phyloP scores from a whole-genome alignment of 352 stramenopile species.

The Globisporangium emineosum region DNA sequence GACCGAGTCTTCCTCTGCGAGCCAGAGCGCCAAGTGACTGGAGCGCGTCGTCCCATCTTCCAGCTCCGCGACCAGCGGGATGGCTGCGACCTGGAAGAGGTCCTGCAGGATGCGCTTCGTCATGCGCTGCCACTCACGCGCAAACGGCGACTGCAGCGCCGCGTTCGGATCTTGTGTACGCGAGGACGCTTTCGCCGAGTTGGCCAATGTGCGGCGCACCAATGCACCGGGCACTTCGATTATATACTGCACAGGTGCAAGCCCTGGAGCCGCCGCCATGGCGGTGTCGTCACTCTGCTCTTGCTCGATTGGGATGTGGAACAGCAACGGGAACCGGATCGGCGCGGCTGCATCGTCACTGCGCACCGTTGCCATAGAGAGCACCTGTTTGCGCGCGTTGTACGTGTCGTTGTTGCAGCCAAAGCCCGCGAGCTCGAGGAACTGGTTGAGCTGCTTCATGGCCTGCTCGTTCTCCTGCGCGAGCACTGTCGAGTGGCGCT shows the following conservation, averaged over 20 bases:
- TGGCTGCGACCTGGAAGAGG: slow-evolving; percentile 54
- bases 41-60: slow-evolving; percentile 23
- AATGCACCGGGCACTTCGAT: slow-evolving; percentile 50
- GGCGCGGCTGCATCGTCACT: slow-evolving; percentile 21
- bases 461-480: slow-evolving; percentile 63
- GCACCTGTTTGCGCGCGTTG: slow-evolving; percentile 47
- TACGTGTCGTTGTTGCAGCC: slow-evolving; percentile 74
- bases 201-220: slow-evolving; percentile 52
- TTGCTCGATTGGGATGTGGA: slow-evolving; percentile 38
- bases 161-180: slow-evolving; percentile 25
- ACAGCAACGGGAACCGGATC: slow-evolving; percentile 51
- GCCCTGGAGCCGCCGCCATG: neutral
- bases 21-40: slow-evolving; percentile 46
- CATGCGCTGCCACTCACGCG: slow-evolving; percentile 61
- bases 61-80: slow-evolving; percentile 29
- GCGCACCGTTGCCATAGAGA: slow-evolving; percentile 27
- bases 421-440: slow-evolving; percentile 55
- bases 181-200: slow-evolving; percentile 20
- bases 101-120: slow-evolving; percentile 60
- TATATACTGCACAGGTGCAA: slow-evolving; percentile 30
- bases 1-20: slow-evolving; percentile 39
- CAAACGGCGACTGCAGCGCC: slow-evolving; percentile 46
- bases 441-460: slow-evolving; percentile 80
- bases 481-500: slow-evolving; percentile 37
- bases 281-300: neutral